Conservation (phyloP, 495 filamentous ascomycete genomes). For the Neurospora discreta region DNA sequence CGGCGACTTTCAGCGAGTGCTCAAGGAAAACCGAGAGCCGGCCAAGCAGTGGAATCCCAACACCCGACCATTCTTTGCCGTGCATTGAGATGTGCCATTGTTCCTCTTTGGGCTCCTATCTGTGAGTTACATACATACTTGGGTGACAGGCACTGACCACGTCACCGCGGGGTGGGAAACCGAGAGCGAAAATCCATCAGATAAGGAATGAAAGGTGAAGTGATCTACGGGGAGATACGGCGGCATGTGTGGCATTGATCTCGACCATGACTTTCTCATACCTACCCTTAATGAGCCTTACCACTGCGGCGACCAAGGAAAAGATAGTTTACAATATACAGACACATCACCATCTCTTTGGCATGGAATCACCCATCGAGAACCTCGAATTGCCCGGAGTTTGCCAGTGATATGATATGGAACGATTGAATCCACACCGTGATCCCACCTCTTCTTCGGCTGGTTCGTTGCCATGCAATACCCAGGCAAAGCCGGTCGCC, state of each 20-base stretch:
- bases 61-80: background rate
- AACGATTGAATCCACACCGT: background rate
- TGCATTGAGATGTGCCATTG: background rate
- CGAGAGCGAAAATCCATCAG: background rate
- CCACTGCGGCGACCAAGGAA: no score
- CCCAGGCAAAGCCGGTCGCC: background rate
- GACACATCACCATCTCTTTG: background rate
- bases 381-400: background rate
- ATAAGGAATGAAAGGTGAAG: background rate
- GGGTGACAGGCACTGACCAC: background rate
- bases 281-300: background rate
- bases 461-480: background rate
- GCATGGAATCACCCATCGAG: background rate
- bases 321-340: background rate
- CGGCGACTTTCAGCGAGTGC: background rate
- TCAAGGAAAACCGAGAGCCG: background rate
- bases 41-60: background rate
- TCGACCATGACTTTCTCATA: background rate
- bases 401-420: background rate
- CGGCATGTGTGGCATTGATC: background rate
- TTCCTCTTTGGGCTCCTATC: background rate
- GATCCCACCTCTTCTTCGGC: background rate
- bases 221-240: background rate
- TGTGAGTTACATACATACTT: background rate
- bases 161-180: background rate